Base-by-base conservation (phyloP, 257 asterid species). In the Fraxinus quadrangulata region DNA sequence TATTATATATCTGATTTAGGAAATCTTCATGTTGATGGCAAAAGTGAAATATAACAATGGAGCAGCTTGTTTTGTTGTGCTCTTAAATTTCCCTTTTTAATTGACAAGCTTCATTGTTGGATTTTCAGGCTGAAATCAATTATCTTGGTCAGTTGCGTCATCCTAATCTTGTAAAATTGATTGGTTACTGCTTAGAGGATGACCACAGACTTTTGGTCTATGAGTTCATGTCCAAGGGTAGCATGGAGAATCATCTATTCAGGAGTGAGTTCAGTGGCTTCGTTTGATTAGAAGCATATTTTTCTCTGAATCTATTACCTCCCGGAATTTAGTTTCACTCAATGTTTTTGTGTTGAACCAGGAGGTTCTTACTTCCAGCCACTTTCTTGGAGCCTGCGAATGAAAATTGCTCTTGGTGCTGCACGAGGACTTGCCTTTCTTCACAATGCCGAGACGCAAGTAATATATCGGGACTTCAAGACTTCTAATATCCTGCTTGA, bases 391-490 rank as follows among this genome's bases (percentile, higher is more conserved):
- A 83, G 89, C 88, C 84, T 89, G 34, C 81, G 97, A 68, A 86
- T 92, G 94, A 90, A 86, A 69, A 88, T 92, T 36, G 89, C 92
- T 63, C 92, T 87, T 17, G 97, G 89, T 73, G 96, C 94, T 75
- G 96, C 96, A 47, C 80, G 85, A 79, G 97, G 94, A 11, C 96
- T 92, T 36, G 96, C 92, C 6, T 90, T 90, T 86, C 97, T 92
- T 79, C 97, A 92, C 65, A 80, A 82, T 67, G 89, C 84, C 28
- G 92, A 89, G 84, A 83, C 91, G 8, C 79, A 89, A 85, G 97
- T 89, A 30, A 87, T 90, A 61, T 92, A 92, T 77, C 89, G 94
- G 42, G 94, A 92, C 84, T 92, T 92, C 92, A 92, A 89, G 88
- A 86, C 96, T 39, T 87, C 97, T 7, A 92, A 90, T 78, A 92